Evolutionary conservation across 306 rosid genomes (phyloP), one percentile per base, ranked within the genome.

Genomic region (Leucaena leucocephala): DNA sequence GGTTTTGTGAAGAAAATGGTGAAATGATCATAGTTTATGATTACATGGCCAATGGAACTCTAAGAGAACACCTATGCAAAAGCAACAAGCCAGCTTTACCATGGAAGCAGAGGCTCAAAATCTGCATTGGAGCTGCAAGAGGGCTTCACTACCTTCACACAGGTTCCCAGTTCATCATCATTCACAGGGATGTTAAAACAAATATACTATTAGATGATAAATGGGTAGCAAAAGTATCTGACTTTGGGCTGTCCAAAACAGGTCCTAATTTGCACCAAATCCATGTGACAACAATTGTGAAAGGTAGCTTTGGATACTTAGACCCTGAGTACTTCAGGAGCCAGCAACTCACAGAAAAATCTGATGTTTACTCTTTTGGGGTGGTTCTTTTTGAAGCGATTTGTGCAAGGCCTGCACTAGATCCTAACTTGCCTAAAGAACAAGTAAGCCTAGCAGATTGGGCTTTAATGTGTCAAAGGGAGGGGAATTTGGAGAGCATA

Each of bases 1-100:
- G 89, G 2, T 85, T 79, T 45, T 88, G 86, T 19, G 87, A 76
- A n/a, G 91, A 85, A 74, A 75, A 40, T 3, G 85, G 86, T 10
- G 88, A 88, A 77, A 81, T 88, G 89, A 71, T 79, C 62, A 70
- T 88, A 40, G 85, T 85, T 33, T 87, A 81, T 76, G 89, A 88
- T 71, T 81, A 76, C 83, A 87, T 87, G 87, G 85, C 85, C 15
- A 88, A 83, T 73, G 91, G 87, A 55, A 88, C 91, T 14, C 81
- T 88, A 12, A 79, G 87, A 50, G 84, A 83, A 72, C 91, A 88
- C 76, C 79, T 85, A 0, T 88, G 68, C 42, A 73, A 55, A 68
- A 72, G 67, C 52, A 35, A 76, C 27, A 72, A 83, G 19, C 81
- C 84, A 33, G 62, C 78, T 43, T 71, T 88, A 36, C 36, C 89